Evolutionary conservation across 2,329 filamentous ascomycete species (phyloP), one percentile per base, ranked within the genome.

Genomic region (Phialophora chinensis): DNA sequence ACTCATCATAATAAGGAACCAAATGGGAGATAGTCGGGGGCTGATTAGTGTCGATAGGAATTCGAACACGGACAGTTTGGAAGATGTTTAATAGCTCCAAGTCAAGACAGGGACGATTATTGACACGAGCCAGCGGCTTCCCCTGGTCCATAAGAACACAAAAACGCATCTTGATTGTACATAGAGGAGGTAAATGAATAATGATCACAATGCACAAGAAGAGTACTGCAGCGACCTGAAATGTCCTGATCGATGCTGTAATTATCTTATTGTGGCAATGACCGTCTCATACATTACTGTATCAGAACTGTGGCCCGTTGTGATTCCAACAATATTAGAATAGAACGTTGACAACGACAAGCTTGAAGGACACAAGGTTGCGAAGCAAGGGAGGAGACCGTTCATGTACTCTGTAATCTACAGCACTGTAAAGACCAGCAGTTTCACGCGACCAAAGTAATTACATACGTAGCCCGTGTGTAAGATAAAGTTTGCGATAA

Each of bases 401-500:
- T 4, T 12, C 3, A 35, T 10, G 10, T 12, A 11, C 33, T 35
- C 10, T 35, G 11, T 35, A 35, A 11, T 35, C 33, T 35, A 35
- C 33, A 35, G 33, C 8, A 12, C 10, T 35, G 33, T 35, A 1
- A 35, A 35, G 10, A 35, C 3, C 33, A 12, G 2, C 11, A 35
- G 33, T 12, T 2, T 35, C 11, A 11, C 33, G 33, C 10, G 4
- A 11, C 31, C 31, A 33, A 1, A 33, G 29, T 7, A 31, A 31
- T 29, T 29, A 29, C 27, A 29, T 31, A 31, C 29, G 7, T 31
- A 31, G 5, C 31, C 31, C 8, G 10, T 35, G 33, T 44, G 38
- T 17, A 27, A 27, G 49, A 52, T 52, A 12, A 52, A 52, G 20
- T 52, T 52, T 29, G 49, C 49, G 23, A 52, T 52, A 52, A 52